Conservation (phyloP, 768 basidiomycete species). For the Pleurotus giganteus region DNA sequence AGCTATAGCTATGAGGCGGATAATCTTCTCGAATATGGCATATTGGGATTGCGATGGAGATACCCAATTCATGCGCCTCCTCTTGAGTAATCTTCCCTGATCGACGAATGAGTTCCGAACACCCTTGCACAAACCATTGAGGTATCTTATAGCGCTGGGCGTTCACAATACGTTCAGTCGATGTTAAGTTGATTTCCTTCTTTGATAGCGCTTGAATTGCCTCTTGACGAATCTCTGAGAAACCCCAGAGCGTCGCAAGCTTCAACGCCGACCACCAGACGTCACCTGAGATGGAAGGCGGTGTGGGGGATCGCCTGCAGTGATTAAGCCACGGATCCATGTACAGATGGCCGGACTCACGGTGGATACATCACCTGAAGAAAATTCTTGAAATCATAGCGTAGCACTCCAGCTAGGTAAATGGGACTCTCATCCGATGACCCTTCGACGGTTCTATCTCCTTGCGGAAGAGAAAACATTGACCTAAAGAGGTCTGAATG, state of each 20-base stretch:
- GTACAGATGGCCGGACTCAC: not conserved
- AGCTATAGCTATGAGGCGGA: not conserved
- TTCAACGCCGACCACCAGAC: not conserved
- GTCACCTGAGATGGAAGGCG: not conserved
- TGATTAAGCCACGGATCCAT: not conserved
- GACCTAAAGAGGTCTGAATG: constrained; percentile 32
- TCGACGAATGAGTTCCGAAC: not conserved
- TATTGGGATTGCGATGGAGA: not conserved
- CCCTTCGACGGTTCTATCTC: not conserved
- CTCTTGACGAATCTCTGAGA: not conserved
- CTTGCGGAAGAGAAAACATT: constrained; percentile 28
- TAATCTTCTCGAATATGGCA: not conserved
- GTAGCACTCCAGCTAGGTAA: not conserved
- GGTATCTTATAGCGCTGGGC: not conserved
- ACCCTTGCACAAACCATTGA: not conserved
- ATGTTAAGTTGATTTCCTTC: not conserved
- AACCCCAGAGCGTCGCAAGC: not conserved
- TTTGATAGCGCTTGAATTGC: not conserved
- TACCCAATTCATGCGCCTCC: not conserved
- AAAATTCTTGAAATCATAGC: not conserved
- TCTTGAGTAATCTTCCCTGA: not conserved
- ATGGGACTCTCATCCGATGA: not conserved
- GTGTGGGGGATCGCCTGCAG: not conserved
- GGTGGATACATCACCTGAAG: not conserved
- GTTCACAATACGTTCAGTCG: not conserved